These are phyloP conservation scores for Perkinsus marinus DNA, from an alignment of 169 alveolate species.

Conservation along the genomic window DNA sequence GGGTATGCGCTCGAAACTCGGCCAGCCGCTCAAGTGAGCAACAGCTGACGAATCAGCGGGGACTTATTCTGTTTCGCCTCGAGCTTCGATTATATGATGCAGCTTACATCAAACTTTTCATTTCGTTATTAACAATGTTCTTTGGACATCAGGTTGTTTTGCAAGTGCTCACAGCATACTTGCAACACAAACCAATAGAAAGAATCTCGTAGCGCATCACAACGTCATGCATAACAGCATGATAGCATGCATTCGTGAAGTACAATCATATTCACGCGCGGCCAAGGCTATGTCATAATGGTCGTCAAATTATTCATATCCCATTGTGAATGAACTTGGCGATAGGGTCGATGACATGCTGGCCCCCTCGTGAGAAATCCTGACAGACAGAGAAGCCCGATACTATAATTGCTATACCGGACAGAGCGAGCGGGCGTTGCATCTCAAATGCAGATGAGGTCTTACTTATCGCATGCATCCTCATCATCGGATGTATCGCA, in stretches of 20 bases:
- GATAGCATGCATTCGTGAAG: neutral
- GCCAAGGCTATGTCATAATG: neutral
- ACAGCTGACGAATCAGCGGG: no score
- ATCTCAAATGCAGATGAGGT: no score
- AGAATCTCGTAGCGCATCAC: neutral
- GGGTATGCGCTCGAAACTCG: no score
- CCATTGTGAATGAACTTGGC: neutral
- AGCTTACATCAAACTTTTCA: no score
- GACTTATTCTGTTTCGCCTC: no score
- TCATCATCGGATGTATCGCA: neutral
- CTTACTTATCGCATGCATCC: neutral
- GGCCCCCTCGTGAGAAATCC: no score
- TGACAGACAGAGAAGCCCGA: no score
- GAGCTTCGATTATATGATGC: no score
- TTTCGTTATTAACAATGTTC: neutral
- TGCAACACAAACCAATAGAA: neutral
- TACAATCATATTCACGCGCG: neutral
- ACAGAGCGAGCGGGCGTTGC: no score
- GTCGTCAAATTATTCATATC: neutral
- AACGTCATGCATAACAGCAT: neutral
- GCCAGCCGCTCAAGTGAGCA: no score
- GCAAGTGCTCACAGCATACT: neutral
- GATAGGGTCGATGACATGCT: neutral
- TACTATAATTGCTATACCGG: no score
- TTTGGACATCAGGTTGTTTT: neutral